phyloP scores from a whole-genome alignment of 495 filamentous ascomycete species.

The Annulohypoxylon nitens region DNA sequence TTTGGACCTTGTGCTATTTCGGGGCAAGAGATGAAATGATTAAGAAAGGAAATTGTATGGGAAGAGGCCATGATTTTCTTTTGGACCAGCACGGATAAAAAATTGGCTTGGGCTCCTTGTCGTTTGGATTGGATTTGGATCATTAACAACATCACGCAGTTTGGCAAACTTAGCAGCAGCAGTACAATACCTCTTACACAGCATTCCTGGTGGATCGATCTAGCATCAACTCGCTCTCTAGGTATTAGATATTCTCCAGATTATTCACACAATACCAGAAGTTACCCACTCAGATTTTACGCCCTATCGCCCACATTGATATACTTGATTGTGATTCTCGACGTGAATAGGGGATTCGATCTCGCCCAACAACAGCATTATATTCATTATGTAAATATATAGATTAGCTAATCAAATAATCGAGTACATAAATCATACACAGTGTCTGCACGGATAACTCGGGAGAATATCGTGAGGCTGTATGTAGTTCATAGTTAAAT shows the following conservation, averaged over 20 bases:
- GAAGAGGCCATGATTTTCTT: conserved; percentile 13
- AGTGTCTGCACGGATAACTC: no score
- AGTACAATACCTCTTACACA: conserved; percentile 29
- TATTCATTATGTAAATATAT: background rate
- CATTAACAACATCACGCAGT: conserved; percentile 34
- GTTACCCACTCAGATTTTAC: conserved; percentile 63
- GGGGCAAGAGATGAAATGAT: conserved; percentile 21
- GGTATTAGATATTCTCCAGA: conserved; percentile 63
- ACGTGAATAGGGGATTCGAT: background rate
- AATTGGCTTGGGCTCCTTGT: conserved; percentile 30
- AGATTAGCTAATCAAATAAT: background rate
- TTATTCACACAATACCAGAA: conserved; percentile 66
- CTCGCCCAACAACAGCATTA: no score
- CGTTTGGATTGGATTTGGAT: conserved; percentile 41
- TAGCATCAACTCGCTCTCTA: conserved; percentile 67
- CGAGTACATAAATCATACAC: no score
- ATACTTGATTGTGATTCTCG: background rate
- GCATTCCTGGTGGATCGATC: conserved; percentile 51
- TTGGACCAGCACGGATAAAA: conserved; percentile 26
- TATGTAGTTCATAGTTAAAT: no score
- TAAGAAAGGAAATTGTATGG: conserved; percentile 15
- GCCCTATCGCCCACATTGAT: background rate
- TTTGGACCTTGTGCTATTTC: conserved; percentile 33
- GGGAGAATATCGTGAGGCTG: no score
- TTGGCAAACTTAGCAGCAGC: conserved; percentile 49